phyloP scores from a whole-genome alignment of 2,329 filamentous ascomycete genomes.

The Talaromyces sp. region DNA sequence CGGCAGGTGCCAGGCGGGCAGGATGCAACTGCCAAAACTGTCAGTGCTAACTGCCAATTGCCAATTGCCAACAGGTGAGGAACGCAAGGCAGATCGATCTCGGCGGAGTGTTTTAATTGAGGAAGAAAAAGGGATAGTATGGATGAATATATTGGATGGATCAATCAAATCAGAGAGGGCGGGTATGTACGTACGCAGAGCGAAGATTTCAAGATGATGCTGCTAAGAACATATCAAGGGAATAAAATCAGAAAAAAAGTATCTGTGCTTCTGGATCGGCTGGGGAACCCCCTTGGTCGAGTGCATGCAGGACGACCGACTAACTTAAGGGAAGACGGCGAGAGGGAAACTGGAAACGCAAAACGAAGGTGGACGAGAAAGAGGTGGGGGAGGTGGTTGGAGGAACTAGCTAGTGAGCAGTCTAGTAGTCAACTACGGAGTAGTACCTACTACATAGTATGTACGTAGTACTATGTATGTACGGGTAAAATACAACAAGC shows the following conservation, averaged over 20 bases:
- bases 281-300: constrained; percentile 16
- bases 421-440: too few relatives aligned
- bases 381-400: constrained; percentile 23
- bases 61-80: constrained; percentile 3
- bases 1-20: constrained; percentile 3
- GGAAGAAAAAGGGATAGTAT: not conserved
- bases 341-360: constrained; percentile 15
- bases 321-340: constrained; percentile 15
- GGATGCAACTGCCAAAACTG: constrained; percentile 12
- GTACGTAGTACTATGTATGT: too few relatives aligned
- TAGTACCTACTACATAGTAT: too few relatives aligned
- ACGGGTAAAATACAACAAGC: not conserved
- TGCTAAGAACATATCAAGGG: not conserved
- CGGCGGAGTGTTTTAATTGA: constrained; percentile 8
- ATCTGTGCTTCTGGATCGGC: constrained; percentile 8
- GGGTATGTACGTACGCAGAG: not conserved
- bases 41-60: constrained; percentile 11
- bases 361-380: not conserved
- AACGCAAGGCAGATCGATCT: constrained; percentile 20
- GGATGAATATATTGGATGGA: not conserved
- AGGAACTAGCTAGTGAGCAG: not conserved
- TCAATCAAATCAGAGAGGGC: not conserved
- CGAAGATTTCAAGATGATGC: not conserved
- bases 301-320: constrained; percentile 11
- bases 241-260: not conserved